These are phyloP conservation scores for Acacia crassicarpa DNA, from an alignment of 306 rosid genomes.

Conservation along the genomic window DNA sequence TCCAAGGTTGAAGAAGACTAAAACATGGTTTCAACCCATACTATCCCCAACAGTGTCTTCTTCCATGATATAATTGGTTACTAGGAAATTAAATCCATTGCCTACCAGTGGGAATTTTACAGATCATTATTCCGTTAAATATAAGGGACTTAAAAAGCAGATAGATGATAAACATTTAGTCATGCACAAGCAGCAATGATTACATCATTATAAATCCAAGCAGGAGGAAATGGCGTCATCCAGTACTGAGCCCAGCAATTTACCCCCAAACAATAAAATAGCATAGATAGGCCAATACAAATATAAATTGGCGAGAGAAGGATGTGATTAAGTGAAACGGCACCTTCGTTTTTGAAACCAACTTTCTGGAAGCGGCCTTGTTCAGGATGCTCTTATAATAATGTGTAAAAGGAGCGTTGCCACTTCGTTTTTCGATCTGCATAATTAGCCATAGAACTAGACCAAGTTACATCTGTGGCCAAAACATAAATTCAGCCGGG, in stretches of 20 bases:
- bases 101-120: background rate
- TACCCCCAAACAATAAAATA: conserved; percentile 4
- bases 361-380: conserved; percentile 73
- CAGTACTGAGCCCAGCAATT: background rate
- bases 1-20: background rate
- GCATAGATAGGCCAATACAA: background rate
- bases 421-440: conserved; percentile 69
- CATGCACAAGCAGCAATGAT: background rate
- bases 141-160: background rate
- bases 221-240: background rate
- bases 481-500: background rate
- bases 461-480: conserved; percentile 13
- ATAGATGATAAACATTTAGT: background rate
- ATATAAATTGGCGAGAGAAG: background rate
- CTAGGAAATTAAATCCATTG: conserved; percentile 16
- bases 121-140: conserved; percentile 1
- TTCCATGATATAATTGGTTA: background rate
- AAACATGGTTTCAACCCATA: background rate
- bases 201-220: background rate
- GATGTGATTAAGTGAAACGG: conserved; percentile 27
- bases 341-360: conserved; percentile 60
- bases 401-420: conserved; percentile 60
- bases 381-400: conserved; percentile 76
- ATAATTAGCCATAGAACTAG: conserved; percentile 27
- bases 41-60: background rate